phyloP scores from a whole-genome alignment of 805 yeast genomes.

The Debaryomyces castellii region DNA sequence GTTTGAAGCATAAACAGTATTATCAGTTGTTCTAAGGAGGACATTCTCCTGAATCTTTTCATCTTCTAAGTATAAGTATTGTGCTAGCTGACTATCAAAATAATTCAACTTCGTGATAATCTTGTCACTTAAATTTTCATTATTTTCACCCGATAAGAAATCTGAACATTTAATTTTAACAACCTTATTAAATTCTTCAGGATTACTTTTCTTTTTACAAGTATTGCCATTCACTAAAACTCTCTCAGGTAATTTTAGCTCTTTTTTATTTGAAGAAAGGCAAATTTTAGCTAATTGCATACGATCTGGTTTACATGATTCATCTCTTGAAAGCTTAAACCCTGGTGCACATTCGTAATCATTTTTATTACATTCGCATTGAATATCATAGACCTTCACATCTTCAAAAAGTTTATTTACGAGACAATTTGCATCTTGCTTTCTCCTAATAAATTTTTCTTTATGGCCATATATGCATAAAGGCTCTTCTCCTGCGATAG shows the following conservation, averaged over 20 bases:
- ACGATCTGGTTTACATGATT: conserved; percentile 47
- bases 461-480: conserved; percentile 69
- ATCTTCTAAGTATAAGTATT: conserved; percentile 59
- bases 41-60: conserved; percentile 40
- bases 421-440: conserved; percentile 62
- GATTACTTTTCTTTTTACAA: conserved; percentile 34
- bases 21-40: conserved; percentile 53
- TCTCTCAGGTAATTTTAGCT: conserved; percentile 37
- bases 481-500: conserved; percentile 29
- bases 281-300: conserved; percentile 24
- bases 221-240: conserved; percentile 43
- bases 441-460: conserved; percentile 64
- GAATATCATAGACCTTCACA: conserved; percentile 46
- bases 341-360: conserved; percentile 75
- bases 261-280: conserved; percentile 16
- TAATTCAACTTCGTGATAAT: conserved; percentile 40
- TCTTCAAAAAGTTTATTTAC: conserved; percentile 49
- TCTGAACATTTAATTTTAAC: conserved; percentile 38
- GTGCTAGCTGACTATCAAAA: conserved; percentile 53
- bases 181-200: conserved; percentile 23
- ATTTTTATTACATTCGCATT: conserved; percentile 60
- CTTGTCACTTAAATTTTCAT: conserved; percentile 11
- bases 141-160: conserved; percentile 10
- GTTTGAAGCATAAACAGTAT: conserved; percentile 58
- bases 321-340: conserved; percentile 26